Evolutionary conservation across 257 asterid genomes (phyloP).

Genomic region (Fraxinus quadrangulata): DNA sequence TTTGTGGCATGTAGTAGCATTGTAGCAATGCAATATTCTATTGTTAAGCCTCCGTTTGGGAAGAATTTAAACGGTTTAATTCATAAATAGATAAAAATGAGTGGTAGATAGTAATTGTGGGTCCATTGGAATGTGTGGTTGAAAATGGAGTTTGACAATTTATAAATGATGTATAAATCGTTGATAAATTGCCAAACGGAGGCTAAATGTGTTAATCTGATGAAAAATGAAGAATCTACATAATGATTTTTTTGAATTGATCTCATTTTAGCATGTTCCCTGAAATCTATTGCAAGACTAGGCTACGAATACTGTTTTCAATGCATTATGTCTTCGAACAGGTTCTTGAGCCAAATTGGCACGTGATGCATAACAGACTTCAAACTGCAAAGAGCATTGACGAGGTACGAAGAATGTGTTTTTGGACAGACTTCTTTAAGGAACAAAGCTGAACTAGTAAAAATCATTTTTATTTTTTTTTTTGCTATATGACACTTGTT

Average conservation of each 20-base stretch:
- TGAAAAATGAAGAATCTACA: conserved; percentile 5
- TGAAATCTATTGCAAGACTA: neutral
- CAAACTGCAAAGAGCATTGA: conserved; percentile 95
- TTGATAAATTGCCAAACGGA: too few relatives aligned
- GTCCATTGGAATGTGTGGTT: too few relatives aligned
- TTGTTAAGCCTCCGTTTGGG: neutral
- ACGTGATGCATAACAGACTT: conserved; percentile 84
- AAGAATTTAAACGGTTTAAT: too few relatives aligned
- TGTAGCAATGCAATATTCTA: conserved; percentile 3
- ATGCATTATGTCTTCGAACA: conserved; percentile 35
- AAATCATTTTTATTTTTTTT: neutral
- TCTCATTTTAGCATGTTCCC: conserved; percentile 16
- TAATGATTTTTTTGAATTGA: conserved; percentile 4
- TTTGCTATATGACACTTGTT: conserved; percentile 5
- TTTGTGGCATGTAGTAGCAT: conserved; percentile 10
- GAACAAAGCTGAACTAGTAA: conserved; percentile 21
- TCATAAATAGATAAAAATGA: too few relatives aligned
- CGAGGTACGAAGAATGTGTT: conserved; percentile 54
- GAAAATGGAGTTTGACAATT: too few relatives aligned
- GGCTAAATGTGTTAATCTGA: conserved; percentile 9
- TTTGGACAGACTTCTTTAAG: conserved; percentile 13
- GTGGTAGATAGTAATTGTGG: too few relatives aligned
- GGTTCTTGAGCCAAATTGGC: conserved; percentile 99
- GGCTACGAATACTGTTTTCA: neutral
- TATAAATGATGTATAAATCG: too few relatives aligned